Evolutionary conservation across 495 filamentous ascomycete species (phyloP), one percentile per base, ranked within the genome.

Genomic region (Ramalina peruviana): DNA sequence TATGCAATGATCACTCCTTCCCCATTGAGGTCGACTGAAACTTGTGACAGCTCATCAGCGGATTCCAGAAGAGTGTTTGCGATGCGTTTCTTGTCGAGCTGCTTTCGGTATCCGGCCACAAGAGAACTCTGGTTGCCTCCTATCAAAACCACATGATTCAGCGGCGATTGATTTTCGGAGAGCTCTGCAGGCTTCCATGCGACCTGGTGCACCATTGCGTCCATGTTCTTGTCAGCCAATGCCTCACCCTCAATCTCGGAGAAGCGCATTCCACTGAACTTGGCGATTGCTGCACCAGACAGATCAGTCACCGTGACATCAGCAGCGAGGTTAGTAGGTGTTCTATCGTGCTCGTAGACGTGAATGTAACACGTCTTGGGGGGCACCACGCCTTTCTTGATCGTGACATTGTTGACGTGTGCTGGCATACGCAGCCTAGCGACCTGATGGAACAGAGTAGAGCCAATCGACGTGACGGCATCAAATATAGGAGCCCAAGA

Each of bases 401-500:
- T 49, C 15, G 41, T 43, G 3, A 65, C 45, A 25, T 55, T 51
- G 10, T 54, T 54, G 41, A 71, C 56, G 7, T 62, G 59, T 3
- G 66, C 55, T n/a, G 65, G 65, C 64, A 73, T 72, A 16, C 70
- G 67, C 9, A 73, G 62, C 7, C 52, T 45, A 9, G 70, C 67
- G n/a, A 57, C 45, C 20, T 63, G 52, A 52, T 54, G 66, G 55
- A 72, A 72, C 21, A 73, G 50, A 19, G 67, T 67, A 1, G 68
- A 73, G 27, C 65, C 67, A 16, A 73, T 54, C 0, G 70, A 73
- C 3, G 67, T 72, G 7, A 70, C 70, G 13, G 70, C 60, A 58
- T 73, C 68, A 25, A 72, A 49, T 11, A 71, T 59, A 0, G 68
- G 60, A 10, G 70, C 70, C 69, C 69, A 72, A 13, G 70, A 73